These are phyloP conservation scores for Saccharomyces hybrid DNA, from an alignment of 1,139 yeast genomes.

Conservation along the genomic window DNA sequence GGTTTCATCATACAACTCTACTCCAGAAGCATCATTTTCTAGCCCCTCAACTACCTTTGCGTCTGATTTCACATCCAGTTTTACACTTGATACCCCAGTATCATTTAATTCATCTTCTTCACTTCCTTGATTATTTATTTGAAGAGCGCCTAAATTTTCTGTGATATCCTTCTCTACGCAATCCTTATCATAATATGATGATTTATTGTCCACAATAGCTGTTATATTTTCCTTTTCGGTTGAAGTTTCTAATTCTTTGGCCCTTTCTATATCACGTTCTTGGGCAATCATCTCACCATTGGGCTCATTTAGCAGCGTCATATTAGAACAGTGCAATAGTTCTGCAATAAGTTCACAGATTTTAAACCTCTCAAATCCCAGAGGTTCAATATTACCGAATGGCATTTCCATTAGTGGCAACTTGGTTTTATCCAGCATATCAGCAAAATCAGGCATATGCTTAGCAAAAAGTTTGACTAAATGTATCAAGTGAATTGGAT, in stretches of 20 bases:
- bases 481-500: constrained; percentile 87
- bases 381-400: constrained; percentile 70
- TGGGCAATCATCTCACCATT: constrained; percentile 69
- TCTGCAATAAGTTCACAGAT: constrained; percentile 94
- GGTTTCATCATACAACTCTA: constrained; percentile 15
- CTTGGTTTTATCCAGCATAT: constrained; percentile 38
- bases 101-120: constrained; percentile 6
- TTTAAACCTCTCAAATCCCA: constrained; percentile 92
- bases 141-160: neutral
- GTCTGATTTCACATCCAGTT: constrained; percentile 15
- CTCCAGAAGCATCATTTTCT: constrained; percentile 9
- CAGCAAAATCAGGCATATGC: constrained; percentile 61
- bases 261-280: constrained; percentile 66
- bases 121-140: constrained; percentile 3
- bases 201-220: neutral
- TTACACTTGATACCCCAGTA: constrained; percentile 5
- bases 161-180: neutral
- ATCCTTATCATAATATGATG: neutral
- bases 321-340: constrained; percentile 87
- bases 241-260: constrained; percentile 1
- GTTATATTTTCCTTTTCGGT: neutral
- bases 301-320: constrained; percentile 82
- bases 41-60: constrained; percentile 5
- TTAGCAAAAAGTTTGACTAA: constrained; percentile 72
- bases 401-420: constrained; percentile 50